Evolutionary conservation across 805 yeast genomes (phyloP), one percentile per base, ranked within the genome.

Genomic region (Candida gorgasii): DNA sequence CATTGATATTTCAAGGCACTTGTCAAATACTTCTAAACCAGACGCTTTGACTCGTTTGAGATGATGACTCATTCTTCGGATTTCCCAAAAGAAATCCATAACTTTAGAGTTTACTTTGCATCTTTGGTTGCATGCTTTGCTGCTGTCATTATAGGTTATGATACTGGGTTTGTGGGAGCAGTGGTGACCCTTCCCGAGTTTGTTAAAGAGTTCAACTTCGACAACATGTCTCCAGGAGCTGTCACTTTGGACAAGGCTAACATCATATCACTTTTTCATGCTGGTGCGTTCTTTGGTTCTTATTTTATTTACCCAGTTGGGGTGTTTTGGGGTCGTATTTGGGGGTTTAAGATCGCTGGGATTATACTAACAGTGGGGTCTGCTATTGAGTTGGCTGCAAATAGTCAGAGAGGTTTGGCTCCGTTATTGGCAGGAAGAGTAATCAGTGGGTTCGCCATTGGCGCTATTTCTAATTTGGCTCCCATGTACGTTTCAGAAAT

Each of bases 101-200:
- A 77, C 58, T 61, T 57, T 59, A 62, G 72, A 28, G 58, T 77
- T 36, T 67, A 67, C 34, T 45, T 64, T 23, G 56, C 69, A 40
- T 74, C 79, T 15, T 45, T 73, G 22, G 62, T 73, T 7, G 75
- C 77, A 6, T 69, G 75, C 1, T 59, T 71, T 22, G 80, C 76
- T 8, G 77, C 80, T n/a, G 61, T 72, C 16, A 67, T 73, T 42
- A 73, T 76, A 42, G 81, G 81, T 9, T 77, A 76, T 54, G 82
- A 76, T 49, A 71, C 78, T 29, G 80, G 80, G 6, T 76, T 75
- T 54, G 73, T 76, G 38, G 81, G 80, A 9, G 75, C 77, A 14
- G 70, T 78, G 3, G 69, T 75, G n/a, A 57, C 75, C 1, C 55
- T 76, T 34, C 58, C 52, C 8, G 67, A 78, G 3, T 77, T 77